A percentile compares a stretch with the other conserved stretches of the same genome.
These are phyloP conservation scores for Daldinia sp. DNA, from an alignment of 2,329 filamentous ascomycete genomes.

Conservation along the genomic window DNA sequence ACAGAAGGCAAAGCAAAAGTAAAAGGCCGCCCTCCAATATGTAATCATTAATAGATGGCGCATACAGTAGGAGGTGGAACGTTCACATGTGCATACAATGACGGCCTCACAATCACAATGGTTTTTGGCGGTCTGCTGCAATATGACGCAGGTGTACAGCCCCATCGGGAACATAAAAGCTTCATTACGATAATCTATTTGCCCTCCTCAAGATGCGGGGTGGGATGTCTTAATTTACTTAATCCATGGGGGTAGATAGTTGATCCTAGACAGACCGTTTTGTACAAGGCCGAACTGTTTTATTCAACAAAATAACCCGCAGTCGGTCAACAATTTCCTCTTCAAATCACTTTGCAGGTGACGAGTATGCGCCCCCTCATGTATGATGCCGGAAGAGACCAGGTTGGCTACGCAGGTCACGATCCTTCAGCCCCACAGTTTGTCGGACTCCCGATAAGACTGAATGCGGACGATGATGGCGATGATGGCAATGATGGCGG, in stretches of 20 bases:
- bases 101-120: conserved; percentile 18
- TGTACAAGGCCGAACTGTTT: conserved; percentile 2
- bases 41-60: conserved; percentile 18
- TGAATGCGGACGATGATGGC: conserved; percentile 33
- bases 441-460: conserved; percentile 34
- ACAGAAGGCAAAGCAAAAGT: conserved; percentile 58
- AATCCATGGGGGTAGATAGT: conserved; percentile 26
- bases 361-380: conserved; percentile 22
- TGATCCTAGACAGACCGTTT: conserved; percentile 27
- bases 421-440: conserved; percentile 36
- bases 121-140: conserved; percentile 26
- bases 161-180: conserved; percentile 28
- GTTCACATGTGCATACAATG: conserved; percentile 23
- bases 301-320: conserved; percentile 34
- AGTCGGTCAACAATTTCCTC: conserved; percentile 28
- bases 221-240: conserved; percentile 14
- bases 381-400: conserved; percentile 26
- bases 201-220: conserved; percentile 28
- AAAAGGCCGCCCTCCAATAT: conserved; percentile 32
- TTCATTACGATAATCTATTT: conserved; percentile 28
- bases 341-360: conserved; percentile 22
- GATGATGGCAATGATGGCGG: conserved; percentile 8
- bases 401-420: conserved; percentile 23
- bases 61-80: conserved; percentile 11
- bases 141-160: conserved; percentile 38